A percentile compares a stretch with the other conserved stretches of the same genome.
Evolutionary conservation across 2,329 filamentous ascomycete genomes (phyloP).

Genomic region (Lecanosticta acicola): DNA sequence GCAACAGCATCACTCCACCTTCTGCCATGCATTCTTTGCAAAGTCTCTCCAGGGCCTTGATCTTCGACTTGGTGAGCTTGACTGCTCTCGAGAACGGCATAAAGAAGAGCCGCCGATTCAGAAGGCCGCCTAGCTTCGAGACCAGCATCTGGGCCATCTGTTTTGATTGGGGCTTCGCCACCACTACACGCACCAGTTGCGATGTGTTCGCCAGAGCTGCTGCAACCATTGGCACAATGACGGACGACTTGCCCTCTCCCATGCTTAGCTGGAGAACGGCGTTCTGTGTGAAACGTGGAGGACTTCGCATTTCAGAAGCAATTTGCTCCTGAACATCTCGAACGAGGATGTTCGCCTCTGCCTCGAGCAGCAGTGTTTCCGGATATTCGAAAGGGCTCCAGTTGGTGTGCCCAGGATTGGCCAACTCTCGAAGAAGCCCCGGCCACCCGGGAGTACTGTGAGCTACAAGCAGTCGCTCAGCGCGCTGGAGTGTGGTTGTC

Average conservation of each 20-base stretch:
- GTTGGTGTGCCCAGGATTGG: conserved; percentile 48
- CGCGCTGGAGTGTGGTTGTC: conserved; percentile 43
- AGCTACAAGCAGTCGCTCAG: conserved; percentile 36
- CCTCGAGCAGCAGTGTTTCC: conserved; percentile 62
- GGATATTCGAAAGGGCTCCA: conserved; percentile 51
- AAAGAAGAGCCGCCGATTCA: conserved; percentile 51
- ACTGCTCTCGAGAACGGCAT: conserved; percentile 54
- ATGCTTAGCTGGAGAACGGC: conserved; percentile 62
- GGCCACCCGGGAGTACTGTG: conserved; percentile 6
- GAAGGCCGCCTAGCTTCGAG: conserved; percentile 49
- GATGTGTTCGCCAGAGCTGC: conserved; percentile 37
- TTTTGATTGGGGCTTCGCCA: conserved; percentile 51
- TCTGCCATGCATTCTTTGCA: conserved; percentile 39
- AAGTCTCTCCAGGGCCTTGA: conserved; percentile 34
- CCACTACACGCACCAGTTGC: conserved; percentile 49
- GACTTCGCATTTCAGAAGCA: conserved; percentile 52
- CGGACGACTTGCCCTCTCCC: conserved; percentile 64
- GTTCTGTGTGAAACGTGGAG: conserved; percentile 40
- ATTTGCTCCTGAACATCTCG: conserved; percentile 58
- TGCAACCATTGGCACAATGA: conserved; percentile 62
- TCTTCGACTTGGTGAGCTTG: conserved; percentile 28
- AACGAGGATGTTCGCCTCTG: conserved; percentile 59
- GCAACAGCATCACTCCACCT: conserved; percentile 52
- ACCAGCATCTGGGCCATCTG: conserved; percentile 55
- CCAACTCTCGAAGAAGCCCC: conserved; percentile 39